Evolutionary conservation across 257 asterid genomes (phyloP).

Genomic region (Solanum sparsipilum): DNA sequence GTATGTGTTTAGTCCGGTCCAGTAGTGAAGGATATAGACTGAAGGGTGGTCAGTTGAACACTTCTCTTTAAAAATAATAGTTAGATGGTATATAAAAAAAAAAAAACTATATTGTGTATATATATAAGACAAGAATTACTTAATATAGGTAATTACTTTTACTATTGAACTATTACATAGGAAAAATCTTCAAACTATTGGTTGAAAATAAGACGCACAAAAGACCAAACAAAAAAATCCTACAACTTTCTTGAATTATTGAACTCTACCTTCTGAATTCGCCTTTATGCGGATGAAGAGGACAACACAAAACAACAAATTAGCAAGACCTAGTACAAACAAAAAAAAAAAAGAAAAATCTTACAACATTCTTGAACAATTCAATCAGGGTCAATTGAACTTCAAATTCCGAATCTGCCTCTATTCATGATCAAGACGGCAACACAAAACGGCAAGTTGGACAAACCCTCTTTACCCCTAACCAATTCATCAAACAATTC

Average conservation of each 20-base stretch:
- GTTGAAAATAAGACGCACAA: neutral
- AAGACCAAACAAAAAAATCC: neutral
- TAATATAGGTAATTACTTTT: neutral
- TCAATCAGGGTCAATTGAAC: neutral
- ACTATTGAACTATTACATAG: neutral
- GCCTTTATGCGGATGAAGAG: neutral
- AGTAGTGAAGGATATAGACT: neutral
- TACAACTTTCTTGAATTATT: no score
- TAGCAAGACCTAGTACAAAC: neutral
- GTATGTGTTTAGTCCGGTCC: neutral
- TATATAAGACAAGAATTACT: neutral
- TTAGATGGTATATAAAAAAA: neutral
- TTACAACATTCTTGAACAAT: neutral
- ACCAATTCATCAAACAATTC: constrained; percentile 5
- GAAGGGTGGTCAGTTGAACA: neutral
- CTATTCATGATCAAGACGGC: neutral
- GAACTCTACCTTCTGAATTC: no score
- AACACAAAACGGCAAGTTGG: constrained; percentile 6
- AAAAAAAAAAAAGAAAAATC: neutral
- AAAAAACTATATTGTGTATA: neutral
- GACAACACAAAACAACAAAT: neutral
- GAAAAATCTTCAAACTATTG: no score
- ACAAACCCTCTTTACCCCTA: neutral
- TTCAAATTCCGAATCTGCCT: neutral
- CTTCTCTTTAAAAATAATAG: neutral